Evolutionary conservation across 148 eudicot species (phyloP).

Genomic region (Camellia japonica): DNA sequence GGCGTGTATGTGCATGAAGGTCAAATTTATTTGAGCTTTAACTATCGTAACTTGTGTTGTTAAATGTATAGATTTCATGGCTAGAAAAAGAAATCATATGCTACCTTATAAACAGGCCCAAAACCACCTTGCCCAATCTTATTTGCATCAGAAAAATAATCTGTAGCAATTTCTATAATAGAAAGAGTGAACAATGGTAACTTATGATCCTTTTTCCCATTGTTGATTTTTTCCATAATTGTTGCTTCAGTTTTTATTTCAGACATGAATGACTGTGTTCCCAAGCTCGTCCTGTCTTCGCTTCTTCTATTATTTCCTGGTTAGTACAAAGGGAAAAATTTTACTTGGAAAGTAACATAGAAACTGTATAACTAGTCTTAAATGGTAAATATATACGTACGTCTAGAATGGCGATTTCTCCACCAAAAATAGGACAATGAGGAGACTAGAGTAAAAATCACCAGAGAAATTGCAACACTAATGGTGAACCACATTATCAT

Average conservation of each 20-base stretch:
- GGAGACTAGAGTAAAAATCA: background rate
- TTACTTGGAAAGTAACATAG: too few species aligned
- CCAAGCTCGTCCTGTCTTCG: too few species aligned
- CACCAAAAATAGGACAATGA: background rate
- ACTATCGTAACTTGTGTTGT: too few species aligned
- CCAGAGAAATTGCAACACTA: background rate
- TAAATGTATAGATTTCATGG: background rate
- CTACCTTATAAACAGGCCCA: slow-evolving; percentile 18
- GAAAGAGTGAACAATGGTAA: slow-evolving; percentile 12
- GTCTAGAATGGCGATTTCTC: background rate
- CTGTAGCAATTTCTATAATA: slow-evolving; percentile 2
- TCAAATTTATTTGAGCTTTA: too few species aligned
- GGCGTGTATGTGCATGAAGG: too few species aligned
- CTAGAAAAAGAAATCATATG: too few species aligned
- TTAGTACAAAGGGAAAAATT: too few species aligned
- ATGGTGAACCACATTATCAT: background rate
- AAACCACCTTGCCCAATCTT: slow-evolving; percentile 16
- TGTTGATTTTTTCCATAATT: background rate
- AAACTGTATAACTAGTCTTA: too few species aligned
- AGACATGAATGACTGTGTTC: too few species aligned
- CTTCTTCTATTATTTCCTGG: too few species aligned
- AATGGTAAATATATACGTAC: background rate
- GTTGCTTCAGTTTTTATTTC: background rate
- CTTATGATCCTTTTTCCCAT: background rate
- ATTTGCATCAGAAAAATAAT: background rate